These are phyloP conservation scores for Flaveria trinervia DNA, from an alignment of 129 eudicot species.

Conservation along the genomic window DNA sequence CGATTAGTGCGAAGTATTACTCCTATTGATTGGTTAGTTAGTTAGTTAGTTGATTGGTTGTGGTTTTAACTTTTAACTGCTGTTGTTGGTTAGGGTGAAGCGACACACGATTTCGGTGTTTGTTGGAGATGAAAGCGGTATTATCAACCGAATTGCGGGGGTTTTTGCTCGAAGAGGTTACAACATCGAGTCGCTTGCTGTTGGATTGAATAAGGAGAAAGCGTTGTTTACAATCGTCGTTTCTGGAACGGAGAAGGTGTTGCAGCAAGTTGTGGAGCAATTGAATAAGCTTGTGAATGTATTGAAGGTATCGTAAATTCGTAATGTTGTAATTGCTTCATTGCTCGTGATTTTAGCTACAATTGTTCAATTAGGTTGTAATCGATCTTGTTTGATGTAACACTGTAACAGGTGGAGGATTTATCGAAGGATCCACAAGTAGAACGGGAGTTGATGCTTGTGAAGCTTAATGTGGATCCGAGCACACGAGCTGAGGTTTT, in stretches of 20 bases:
- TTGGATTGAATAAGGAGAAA: slow-evolving; percentile 90
- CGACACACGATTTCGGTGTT: slow-evolving; percentile 87
- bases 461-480: slow-evolving; percentile 71
- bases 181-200: slow-evolving; percentile 95
- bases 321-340: background rate
- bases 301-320: slow-evolving; percentile 47
- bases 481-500: slow-evolving; percentile 68
- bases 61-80: background rate
- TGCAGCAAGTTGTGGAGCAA: slow-evolving; percentile 89
- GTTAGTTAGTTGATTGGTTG: background rate
- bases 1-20: slow-evolving; percentile 31
- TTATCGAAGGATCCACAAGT: slow-evolving; percentile 87
- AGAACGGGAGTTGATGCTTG: slow-evolving; percentile 93
- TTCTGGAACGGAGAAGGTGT: slow-evolving; percentile 73
- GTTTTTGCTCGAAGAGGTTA: slow-evolving; percentile 96
- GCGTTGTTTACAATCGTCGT: slow-evolving; percentile 93
- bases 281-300: slow-evolving; percentile 97
- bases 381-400: background rate
- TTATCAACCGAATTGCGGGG: slow-evolving; percentile 88
- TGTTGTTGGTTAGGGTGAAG: slow-evolving; percentile 48
- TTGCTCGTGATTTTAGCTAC: background rate
- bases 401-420: slow-evolving; percentile 73
- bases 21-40: background rate
- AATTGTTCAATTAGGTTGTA: background rate
- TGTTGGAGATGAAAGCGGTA: slow-evolving; percentile 99